Conservation (phyloP, 306 rosid genomes). For the Lablab purpureus region DNA sequence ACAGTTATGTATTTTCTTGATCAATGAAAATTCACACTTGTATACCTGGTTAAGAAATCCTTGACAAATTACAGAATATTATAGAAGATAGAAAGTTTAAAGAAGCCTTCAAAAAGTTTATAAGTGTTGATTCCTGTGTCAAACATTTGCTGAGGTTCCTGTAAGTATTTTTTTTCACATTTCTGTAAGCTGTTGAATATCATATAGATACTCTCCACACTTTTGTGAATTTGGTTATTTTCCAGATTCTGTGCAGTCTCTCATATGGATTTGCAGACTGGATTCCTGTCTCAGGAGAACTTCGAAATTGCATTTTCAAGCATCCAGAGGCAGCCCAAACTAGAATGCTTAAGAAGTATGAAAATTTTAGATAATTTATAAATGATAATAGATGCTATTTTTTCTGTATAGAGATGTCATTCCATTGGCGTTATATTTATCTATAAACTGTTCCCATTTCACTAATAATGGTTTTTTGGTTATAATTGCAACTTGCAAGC, state of each 20-base stretch:
- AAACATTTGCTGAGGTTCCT: conserved; percentile 74
- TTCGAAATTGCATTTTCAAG: conserved; percentile 73
- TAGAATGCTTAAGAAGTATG: conserved; percentile 81
- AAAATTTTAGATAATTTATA: conserved; percentile 3
- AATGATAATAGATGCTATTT: neutral
- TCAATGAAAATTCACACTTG: conserved; percentile 31
- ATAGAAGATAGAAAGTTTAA: conserved; percentile 71
- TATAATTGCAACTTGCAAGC: conserved; percentile 45
- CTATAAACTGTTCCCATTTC: neutral
- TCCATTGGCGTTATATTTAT: neutral
- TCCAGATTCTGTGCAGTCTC: conserved; percentile 82
- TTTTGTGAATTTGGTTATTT: conserved; percentile 43
- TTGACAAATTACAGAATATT: conserved; percentile 77
- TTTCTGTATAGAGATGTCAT: conserved; percentile 10
- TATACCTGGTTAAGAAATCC: conserved; percentile 51
- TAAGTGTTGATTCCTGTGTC: conserved; percentile 66
- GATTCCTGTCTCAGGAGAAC: conserved; percentile 69
- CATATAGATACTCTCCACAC: conserved; percentile 38
- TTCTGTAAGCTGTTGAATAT: conserved; percentile 25
- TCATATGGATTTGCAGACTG: conserved; percentile 74
- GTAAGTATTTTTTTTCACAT: conserved; percentile 64
- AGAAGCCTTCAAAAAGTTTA: conserved; percentile 57
- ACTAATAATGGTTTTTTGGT: conserved; percentile 35
- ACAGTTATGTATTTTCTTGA: conserved; percentile 12
- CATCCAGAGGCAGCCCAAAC: conserved; percentile 80